Evolutionary conservation across 2,329 filamentous ascomycete genomes (phyloP), one percentile per base, ranked within the genome.

Genomic region (Samsoniella hepiali): DNA sequence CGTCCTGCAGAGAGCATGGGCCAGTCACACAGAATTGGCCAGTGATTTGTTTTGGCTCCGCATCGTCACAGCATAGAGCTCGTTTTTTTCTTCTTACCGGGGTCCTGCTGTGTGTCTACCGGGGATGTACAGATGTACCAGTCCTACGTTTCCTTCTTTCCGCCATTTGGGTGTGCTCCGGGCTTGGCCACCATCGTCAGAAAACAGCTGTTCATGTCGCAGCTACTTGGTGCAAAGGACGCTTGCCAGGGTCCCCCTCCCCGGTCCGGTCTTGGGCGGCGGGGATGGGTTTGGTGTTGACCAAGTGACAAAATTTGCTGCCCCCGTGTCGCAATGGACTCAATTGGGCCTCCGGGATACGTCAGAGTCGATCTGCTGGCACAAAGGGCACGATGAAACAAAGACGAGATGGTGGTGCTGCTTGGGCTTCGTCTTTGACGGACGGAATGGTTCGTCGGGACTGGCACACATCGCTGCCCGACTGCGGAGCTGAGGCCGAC

Each of bases 401-500:
- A 45, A 15, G 44, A 38, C n/a, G 49, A 38, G 40, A 55, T 47
- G 42, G 55, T 58, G 31, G 36, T 36, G 13, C 11, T 56, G 42
- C 31, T 50, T 47, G 60, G 38, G 42, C 51, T 55, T n/a, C n/a
- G 17, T n/a, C 13, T 36, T 17, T 15, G 32, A 44, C 38, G 38
- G 55, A 32, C 34, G 42, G 38, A 11, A 62, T 36, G 49, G 56
- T 58, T 58, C 56, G 40, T 45, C 42, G 44, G 11, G 44, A 49
- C n/a, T 9, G 15, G 17, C 6, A 45, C 53, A 45, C 22, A 58
- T 63, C 38, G 62, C 47, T 58, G 62, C 62, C 62, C 62, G 62
- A 63, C 55, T 58, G 62, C 62, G 62, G 55, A 63, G 62, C 27
- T 58, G 38, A 54, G 54, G 45, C 45, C 62, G 54, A 58, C 54